Evolutionary conservation across 2,329 filamentous ascomycete species (phyloP).

Genomic region (Dendrostoma leiphaemia): DNA sequence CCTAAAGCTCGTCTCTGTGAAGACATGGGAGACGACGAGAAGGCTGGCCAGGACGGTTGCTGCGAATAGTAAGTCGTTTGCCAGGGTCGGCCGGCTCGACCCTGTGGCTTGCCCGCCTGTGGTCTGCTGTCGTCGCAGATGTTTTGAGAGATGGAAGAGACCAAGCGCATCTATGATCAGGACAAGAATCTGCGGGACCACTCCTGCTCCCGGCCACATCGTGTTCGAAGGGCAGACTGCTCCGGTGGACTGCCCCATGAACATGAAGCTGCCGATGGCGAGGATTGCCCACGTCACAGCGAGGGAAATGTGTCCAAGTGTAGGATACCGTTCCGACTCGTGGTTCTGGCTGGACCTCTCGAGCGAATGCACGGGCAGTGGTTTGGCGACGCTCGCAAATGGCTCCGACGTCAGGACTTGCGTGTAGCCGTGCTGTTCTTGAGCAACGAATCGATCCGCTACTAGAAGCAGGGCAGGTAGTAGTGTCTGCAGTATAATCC

Average conservation of each 20-base stretch:
- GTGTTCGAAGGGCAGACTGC: neutral
- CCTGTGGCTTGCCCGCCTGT: too few species aligned
- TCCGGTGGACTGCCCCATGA: neutral
- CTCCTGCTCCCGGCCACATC: neutral
- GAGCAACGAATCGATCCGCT: neutral
- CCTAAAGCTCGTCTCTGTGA: neutral
- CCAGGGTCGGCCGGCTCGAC: neutral
- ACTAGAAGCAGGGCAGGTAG: neutral
- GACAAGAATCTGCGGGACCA: neutral
- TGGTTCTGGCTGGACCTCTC: neutral
- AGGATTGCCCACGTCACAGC: neutral
- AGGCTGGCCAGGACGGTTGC: neutral
- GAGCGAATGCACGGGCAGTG: neutral
- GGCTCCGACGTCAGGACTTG: neutral
- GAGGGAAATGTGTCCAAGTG: neutral
- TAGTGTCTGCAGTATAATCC: neutral
- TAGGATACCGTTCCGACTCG: neutral
- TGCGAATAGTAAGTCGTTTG: neutral
- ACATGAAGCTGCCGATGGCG: neutral
- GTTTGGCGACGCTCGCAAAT: neutral
- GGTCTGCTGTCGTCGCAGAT: neutral
- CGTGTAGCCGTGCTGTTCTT: neutral
- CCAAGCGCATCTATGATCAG: neutral
- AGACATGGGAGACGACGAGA: neutral
- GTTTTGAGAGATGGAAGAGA: neutral